Conservation (phyloP, 202 grass and related monocot genomes). For the Brachypodium distachyon region DNA sequence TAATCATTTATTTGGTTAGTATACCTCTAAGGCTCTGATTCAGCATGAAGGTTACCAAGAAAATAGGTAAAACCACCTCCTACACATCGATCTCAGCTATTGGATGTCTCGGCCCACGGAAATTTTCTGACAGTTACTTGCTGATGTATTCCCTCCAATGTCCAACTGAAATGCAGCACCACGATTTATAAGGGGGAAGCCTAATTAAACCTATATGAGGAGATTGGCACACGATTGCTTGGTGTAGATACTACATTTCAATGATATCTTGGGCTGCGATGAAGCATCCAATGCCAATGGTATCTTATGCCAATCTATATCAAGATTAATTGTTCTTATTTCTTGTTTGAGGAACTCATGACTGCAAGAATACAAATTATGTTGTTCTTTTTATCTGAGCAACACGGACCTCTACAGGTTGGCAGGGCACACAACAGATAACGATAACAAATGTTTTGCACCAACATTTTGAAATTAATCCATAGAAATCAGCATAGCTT, state of each 20-base stretch:
- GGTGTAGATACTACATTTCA: neutral
- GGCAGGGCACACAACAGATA: neutral
- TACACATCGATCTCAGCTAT: neutral
- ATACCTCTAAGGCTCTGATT: neutral
- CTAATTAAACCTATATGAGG: neutral
- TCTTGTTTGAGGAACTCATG: neutral
- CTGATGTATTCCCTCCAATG: neutral
- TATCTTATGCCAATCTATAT: neutral
- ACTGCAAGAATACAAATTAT: neutral
- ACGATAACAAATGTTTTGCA: neutral
- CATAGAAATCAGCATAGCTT: conserved; percentile 24
- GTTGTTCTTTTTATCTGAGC: neutral
- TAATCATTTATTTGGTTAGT: neutral
- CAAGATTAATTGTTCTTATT: conserved; percentile 7
- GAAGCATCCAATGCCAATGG: neutral
- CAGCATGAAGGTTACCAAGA: neutral
- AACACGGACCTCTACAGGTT: neutral
- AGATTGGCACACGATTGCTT: neutral
- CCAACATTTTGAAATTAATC: neutral
- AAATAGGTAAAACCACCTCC: neutral
- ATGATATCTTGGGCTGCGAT: neutral
- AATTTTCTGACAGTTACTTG: neutral
- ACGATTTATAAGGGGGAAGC: neutral
- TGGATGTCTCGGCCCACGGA: neutral
- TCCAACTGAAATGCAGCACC: neutral